Evolutionary conservation across 805 yeast genomes (phyloP), one percentile per base, ranked within the genome.

Genomic region (Candida fluviatilis): DNA sequence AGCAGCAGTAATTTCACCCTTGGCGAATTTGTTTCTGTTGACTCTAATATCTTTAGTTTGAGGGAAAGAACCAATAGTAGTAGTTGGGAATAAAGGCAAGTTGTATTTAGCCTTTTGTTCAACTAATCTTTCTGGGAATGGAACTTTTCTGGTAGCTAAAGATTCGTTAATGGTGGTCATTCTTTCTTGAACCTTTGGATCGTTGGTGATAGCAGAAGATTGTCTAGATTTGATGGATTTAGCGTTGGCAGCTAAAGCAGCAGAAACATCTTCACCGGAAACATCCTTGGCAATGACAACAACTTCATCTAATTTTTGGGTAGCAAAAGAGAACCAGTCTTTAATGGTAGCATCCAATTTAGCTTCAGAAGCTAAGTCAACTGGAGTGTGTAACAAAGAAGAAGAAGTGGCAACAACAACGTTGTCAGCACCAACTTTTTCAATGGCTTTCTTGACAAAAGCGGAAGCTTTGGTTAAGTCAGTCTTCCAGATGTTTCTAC

Each of bases 51-150:
- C 99, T 79, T 89, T 88, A 70, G 99, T 93, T 80, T 93, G 99
- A 59, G 99, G 99, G 97, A 93, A 93, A 50, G 99, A 93, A 72
- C 99, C 99, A 70, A 93, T 93, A 60, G 99, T 93, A 68, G 99
- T 93, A 66, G 99, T 93, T 74, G 99, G 99, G 96, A 93, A 93
- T 63, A 86, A 75, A 56, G 99, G 99, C 69, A 93, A 78, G 78
- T 93, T 85, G 78, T 85, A 86, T 64, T 80, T 75, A 56, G 69
- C 73, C 76, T 86, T 78, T 78, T 93, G 99, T 57, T 81, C 90
- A 55, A 73, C 83, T 62, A 87, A 80, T 78, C 99, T 87, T 52
- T 69, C 75, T 55, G 84, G 80, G 82, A 93, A 93, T 47, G 93
- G 82, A 57, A 88, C 69, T 67, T 79, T 75, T 80, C 99, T 88